Evolutionary conservation across 2,329 filamentous ascomycete genomes (phyloP).

Genomic region (Penicillium griseofulvum): DNA sequence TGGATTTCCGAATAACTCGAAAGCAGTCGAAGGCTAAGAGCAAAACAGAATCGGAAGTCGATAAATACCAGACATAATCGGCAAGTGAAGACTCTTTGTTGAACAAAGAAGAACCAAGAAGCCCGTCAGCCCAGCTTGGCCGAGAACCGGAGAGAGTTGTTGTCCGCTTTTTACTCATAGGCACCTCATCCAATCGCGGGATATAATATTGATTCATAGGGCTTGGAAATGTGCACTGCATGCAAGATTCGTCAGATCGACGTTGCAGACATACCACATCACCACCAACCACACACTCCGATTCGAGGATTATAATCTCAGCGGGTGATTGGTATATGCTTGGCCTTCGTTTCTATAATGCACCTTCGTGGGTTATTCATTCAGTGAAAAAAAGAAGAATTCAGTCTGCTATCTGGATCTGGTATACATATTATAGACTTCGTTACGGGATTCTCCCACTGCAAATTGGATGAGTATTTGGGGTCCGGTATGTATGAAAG

Average conservation of each 20-base stretch:
- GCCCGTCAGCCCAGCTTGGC: background rate
- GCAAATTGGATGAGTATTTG: background rate
- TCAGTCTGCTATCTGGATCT: background rate
- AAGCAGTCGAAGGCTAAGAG: background rate
- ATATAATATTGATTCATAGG: background rate
- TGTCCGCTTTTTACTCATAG: background rate
- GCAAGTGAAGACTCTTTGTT: background rate
- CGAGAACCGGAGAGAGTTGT: background rate
- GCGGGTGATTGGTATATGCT: conserved; percentile 1
- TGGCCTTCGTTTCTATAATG: background rate
- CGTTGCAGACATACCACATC: conserved; percentile 3
- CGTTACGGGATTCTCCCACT: background rate
- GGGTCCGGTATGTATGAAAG: background rate
- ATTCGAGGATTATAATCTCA: conserved; percentile 12
- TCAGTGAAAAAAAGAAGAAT: background rate
- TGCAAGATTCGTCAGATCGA: conserved; percentile 7
- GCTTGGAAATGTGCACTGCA: conserved; percentile 6
- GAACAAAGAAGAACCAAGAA: conserved; percentile 1
- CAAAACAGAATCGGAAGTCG: background rate
- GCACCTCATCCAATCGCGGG: background rate
- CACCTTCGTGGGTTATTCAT: background rate
- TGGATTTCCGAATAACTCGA: background rate
- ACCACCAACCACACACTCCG: conserved; percentile 4
- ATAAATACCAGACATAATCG: background rate
- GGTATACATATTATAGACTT: background rate